A percentile compares a stretch with the other conserved stretches of the same genome.
phyloP scores from a whole-genome alignment of 1,284 basidiomycete species.

The Ustilago nuda region DNA sequence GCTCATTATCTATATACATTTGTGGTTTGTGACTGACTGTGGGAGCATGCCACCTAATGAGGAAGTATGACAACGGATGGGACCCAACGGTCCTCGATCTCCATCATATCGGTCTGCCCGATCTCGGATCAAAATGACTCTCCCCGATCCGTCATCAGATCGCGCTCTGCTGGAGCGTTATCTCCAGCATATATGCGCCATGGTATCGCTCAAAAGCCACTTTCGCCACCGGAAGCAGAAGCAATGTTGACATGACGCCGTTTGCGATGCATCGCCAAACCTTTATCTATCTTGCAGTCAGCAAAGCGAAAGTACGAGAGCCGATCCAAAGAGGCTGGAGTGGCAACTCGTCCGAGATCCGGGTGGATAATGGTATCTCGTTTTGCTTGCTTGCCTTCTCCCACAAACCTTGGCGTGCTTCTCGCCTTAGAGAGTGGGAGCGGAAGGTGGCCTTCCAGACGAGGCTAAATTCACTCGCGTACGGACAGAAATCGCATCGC shows the following conservation, averaged over 20 bases:
- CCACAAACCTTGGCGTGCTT: not conserved
- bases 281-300: slow-evolving; percentile 10
- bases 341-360: not conserved
- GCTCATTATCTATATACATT: too few relatives aligned
- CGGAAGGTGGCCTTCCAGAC: not conserved
- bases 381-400: not conserved
- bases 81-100: too few relatives aligned
- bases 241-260: not conserved
- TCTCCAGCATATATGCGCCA: not conserved
- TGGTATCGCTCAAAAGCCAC: not conserved
- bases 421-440: not conserved
- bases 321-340: slow-evolving; percentile 4
- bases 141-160: too few relatives aligned
- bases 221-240: not conserved
- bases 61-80: too few relatives aligned
- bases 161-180: too few relatives aligned
- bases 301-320: slow-evolving; percentile 13
- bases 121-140: too few relatives aligned
- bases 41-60: too few relatives aligned
- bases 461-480: not conserved
- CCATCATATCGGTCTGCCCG: too few relatives aligned
- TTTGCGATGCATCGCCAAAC: slow-evolving; percentile 4
- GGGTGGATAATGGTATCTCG: not conserved
- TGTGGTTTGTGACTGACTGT: too few relatives aligned
- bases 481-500: not conserved